These are phyloP conservation scores for Pythium utonaiense DNA, from an alignment of 352 stramenopile genomes.

Conservation along the genomic window DNA sequence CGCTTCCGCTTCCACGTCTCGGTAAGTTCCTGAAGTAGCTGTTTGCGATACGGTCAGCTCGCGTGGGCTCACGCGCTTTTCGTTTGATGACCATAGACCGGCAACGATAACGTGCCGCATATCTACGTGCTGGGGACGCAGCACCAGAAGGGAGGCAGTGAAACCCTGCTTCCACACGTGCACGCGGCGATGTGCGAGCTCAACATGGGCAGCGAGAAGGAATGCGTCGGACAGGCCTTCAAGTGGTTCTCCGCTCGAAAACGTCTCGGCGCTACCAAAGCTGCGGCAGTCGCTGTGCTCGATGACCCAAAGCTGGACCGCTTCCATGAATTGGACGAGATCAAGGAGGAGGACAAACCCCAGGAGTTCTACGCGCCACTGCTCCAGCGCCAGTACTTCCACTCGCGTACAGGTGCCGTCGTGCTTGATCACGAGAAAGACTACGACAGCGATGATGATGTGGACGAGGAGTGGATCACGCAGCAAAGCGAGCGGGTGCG, in stretches of 20 bases:
- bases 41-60: too few relatives aligned
- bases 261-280: constrained; percentile 1
- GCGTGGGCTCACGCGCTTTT: background rate
- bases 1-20: constrained; percentile 77
- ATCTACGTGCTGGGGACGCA: constrained; percentile 66
- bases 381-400: constrained; percentile 85
- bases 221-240: constrained; percentile 66
- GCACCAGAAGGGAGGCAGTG: background rate
- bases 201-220: constrained; percentile 44
- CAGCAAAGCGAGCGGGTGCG: constrained; percentile 78
- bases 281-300: background rate
- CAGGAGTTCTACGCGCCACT: constrained; percentile 71
- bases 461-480: constrained; percentile 88
- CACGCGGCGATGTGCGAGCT: constrained; percentile 49
- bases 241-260: constrained; percentile 44
- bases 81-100: constrained; percentile 32
- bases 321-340: constrained; percentile 66
- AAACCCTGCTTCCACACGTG: constrained; percentile 8
- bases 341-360: constrained; percentile 41
- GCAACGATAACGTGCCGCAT: constrained; percentile 75
- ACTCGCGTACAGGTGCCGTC: constrained; percentile 79
- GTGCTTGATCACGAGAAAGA: constrained; percentile 81
- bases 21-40: constrained; percentile 29
- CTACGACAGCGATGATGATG: constrained; percentile 87
- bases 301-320: constrained; percentile 34